These are phyloP conservation scores for Meredithiella fracta DNA, from an alignment of 2,329 filamentous ascomycete species.

Conservation along the genomic window DNA sequence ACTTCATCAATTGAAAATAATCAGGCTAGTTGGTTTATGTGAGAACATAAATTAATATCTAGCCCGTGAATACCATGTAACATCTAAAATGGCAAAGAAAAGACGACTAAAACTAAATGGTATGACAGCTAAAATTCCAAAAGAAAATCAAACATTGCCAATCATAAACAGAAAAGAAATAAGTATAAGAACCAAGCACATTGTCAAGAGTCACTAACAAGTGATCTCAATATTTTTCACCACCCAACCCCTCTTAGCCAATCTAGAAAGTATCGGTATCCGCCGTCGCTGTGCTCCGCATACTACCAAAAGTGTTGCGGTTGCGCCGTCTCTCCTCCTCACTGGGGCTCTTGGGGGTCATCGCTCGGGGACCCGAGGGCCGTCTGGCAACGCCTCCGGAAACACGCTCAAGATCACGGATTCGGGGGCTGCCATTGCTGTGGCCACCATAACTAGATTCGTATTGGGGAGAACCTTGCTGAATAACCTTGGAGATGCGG, in stretches of 20 bases:
- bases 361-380: constrained; percentile 42
- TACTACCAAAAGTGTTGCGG: constrained; percentile 40
- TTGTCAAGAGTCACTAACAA: constrained; percentile 1
- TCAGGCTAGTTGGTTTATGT: too few species aligned
- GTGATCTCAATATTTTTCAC: neutral
- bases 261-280: constrained; percentile 31
- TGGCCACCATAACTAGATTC: constrained; percentile 34
- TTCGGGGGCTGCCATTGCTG: constrained; percentile 36
- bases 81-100: neutral
- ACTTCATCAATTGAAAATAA: too few species aligned
- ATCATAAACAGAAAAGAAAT: neutral
- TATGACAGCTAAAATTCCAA: neutral
- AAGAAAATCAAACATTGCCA: neutral
- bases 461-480: neutral
- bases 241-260: neutral
- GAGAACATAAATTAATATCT: too few species aligned
- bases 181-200: neutral
- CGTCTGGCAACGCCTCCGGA: constrained; percentile 35
- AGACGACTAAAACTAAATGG: neutral
- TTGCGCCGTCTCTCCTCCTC: constrained; percentile 38
- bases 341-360: constrained; percentile 39
- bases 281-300: constrained; percentile 15
- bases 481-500: constrained; percentile 19
- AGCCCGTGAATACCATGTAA: neutral
- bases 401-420: constrained; percentile 38